Evolutionary conservation across 176 grass and related monocot genomes (phyloP).

Genomic region (Carex scoparia): DNA sequence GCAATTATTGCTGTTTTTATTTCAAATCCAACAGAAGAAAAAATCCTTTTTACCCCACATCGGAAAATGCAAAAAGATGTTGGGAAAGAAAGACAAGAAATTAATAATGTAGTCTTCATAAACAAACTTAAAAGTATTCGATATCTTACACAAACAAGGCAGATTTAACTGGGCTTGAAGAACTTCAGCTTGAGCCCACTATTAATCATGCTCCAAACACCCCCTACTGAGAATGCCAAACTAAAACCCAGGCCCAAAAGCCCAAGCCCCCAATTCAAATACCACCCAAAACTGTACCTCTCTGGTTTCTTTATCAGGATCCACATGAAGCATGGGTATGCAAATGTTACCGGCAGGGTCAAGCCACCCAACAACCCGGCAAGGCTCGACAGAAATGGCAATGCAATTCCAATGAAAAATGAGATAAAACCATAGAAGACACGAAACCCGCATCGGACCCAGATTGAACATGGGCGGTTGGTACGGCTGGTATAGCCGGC

Average conservation of each 20-base stretch:
- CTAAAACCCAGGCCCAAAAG: slow-evolving; percentile 72
- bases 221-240: slow-evolving; percentile 60
- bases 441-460: slow-evolving; percentile 80
- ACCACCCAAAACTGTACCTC: slow-evolving; percentile 74
- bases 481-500: slow-evolving; percentile 84
- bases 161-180: slow-evolving; percentile 76
- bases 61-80: no score
- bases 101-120: neutral
- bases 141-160: slow-evolving; percentile 11
- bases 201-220: slow-evolving; percentile 87
- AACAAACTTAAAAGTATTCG: neutral
- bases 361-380: slow-evolving; percentile 74
- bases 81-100: neutral
- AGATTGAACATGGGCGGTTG: slow-evolving; percentile 78
- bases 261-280: slow-evolving; percentile 83
- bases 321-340: slow-evolving; percentile 99
- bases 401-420: slow-evolving; percentile 72
- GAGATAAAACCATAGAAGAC: slow-evolving; percentile 89
- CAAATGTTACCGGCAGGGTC: slow-evolving; percentile 82
- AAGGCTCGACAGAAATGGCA: slow-evolving; percentile 91
- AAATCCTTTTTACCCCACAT: no score
- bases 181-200: slow-evolving; percentile 92
- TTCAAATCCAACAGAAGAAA: no score
- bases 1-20: no score
- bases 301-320: slow-evolving; percentile 87